phyloP scores from a whole-genome alignment of 2,329 filamentous ascomycete genomes.

The Cytospora paraplurivora region DNA sequence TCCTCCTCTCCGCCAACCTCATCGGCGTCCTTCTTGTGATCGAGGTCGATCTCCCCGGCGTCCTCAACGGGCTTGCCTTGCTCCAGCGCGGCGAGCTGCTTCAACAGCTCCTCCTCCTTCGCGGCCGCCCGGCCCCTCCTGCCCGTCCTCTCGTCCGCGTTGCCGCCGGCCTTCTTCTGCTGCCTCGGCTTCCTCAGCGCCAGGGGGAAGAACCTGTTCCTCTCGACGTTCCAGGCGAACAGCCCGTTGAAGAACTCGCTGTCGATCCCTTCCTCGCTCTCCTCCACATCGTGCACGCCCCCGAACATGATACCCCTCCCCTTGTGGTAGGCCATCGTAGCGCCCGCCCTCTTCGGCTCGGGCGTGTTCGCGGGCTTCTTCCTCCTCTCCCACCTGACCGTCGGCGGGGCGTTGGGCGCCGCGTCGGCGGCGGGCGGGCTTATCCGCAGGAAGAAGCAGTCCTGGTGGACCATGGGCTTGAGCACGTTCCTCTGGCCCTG shows the following conservation, averaged over 20 bases:
- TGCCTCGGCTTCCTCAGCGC: conserved; percentile 72
- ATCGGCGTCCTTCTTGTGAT: conserved; percentile 51
- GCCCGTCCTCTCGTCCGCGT: conserved; percentile 55
- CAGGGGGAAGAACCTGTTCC: conserved; percentile 91
- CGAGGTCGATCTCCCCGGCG: conserved; percentile 51
- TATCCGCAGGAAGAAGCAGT: conserved; percentile 90
- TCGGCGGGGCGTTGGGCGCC: conserved; percentile 65
- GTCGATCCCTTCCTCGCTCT: conserved; percentile 92
- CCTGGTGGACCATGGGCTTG: conserved; percentile 88
- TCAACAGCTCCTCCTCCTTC: conserved; percentile 86
- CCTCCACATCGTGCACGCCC: conserved; percentile 89
- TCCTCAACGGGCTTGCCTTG: conserved; percentile 67
- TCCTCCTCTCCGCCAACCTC: conserved; percentile 43
- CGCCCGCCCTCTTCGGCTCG: conserved; percentile 78
- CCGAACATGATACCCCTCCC: conserved; percentile 92
- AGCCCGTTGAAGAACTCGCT: conserved; percentile 95
- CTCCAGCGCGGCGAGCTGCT: conserved; percentile 83
- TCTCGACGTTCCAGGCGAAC: conserved; percentile 92
- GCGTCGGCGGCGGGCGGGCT: conserved; percentile 70
- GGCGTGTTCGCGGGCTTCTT: conserved; percentile 92
- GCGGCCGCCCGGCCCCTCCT: conserved; percentile 78
- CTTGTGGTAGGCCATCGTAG: conserved; percentile 93
- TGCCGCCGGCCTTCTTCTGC: conserved; percentile 58
- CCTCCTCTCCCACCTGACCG: conserved; percentile 85
- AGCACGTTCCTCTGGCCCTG: conserved; percentile 71